Evolutionary conservation across 306 rosid species (phyloP), one percentile per base, ranked within the genome.

Genomic region (Herpetospermum pedunculosum): DNA sequence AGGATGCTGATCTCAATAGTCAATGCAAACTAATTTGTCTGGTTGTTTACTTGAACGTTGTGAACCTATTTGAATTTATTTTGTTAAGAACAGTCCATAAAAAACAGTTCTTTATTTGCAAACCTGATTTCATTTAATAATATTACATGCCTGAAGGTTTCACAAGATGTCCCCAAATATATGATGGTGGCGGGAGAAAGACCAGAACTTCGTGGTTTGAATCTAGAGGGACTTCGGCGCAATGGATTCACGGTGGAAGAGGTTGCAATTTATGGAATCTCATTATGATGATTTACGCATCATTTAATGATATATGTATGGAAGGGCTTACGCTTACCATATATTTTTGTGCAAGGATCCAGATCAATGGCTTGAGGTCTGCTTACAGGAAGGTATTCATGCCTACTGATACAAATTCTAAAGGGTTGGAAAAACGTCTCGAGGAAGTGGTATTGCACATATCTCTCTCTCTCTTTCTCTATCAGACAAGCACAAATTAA

Each of bases 101-200:
- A 25, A 14, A 25, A 64, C 49, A 64, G 30, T 40, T 64, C 32
- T 40, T 16, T 25, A 26, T 43, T 23, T 43, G 10, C 75, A 28
- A 29, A 47, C 30, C 19, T 21, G 12, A 29, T 48, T 47, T 48
- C 43, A 52, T 62, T 77, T 72, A 47, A 67, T 76, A 30, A 60
- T 59, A 46, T 79, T 76, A 46, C 74, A 67, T 83, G 59, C 80
- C 78, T 81, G 75, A 77, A 94, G 98, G 86, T 94, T 78, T 70
- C 89, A 23, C 97, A 91, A 82, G 99, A 91, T 83, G 87, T 89
- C 71, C 97, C 99, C 12, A 89, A 83, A 83, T 89, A 88, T 81
- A 81, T 83, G 96, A 83, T 91, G 97, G 99, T 89, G 19, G 77
- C 90, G 0, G 92, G 99, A 77, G 95, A 88, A 58, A 88, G 96